Conservation (phyloP, 2,329 filamentous ascomycete species). For the Trichoderma atrobrunneum region DNA sequence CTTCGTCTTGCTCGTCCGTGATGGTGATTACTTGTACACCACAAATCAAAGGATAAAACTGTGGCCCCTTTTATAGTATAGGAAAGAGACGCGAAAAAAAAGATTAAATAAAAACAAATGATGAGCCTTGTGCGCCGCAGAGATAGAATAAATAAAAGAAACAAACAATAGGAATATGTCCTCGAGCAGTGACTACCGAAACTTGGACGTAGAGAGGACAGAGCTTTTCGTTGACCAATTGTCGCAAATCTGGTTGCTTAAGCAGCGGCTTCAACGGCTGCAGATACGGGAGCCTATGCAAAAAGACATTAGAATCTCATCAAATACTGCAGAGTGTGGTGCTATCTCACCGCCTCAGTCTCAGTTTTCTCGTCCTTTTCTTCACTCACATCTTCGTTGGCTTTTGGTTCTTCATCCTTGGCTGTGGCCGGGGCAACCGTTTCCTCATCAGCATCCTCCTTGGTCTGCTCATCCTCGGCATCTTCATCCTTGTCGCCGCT, state of each 20-base stretch:
- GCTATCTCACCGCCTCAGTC: constrained; percentile 10
- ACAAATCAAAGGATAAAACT: constrained; percentile 6
- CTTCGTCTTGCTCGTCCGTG: not conserved
- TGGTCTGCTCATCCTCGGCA: constrained; percentile 31
- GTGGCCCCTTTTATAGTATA: constrained; percentile 20
- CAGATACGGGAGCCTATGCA: constrained; percentile 29
- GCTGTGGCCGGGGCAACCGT: constrained; percentile 1
- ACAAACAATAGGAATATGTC: constrained; percentile 5
- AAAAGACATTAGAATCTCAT: not conserved
- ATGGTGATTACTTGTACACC: constrained; percentile 17
- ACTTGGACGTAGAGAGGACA: not conserved
- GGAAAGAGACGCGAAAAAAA: constrained; percentile 20
- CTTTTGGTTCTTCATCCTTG: constrained; percentile 22
- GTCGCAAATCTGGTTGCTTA: constrained; percentile 23
- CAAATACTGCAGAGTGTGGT: constrained; percentile 10
- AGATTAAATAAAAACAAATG: constrained; percentile 21
- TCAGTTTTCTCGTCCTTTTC: constrained; percentile 29
- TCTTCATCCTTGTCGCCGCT: constrained; percentile 32
- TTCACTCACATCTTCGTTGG: constrained; percentile 23
- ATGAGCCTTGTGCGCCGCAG: constrained; percentile 16
- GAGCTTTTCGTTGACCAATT: not conserved
- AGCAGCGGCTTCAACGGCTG: constrained; percentile 38
- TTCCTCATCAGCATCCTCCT: constrained; percentile 31
- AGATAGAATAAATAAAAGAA: constrained; percentile 13
- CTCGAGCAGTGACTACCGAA: not conserved